phyloP scores from a whole-genome alignment of 345 rosid species.

The Populus deltoides region DNA sequence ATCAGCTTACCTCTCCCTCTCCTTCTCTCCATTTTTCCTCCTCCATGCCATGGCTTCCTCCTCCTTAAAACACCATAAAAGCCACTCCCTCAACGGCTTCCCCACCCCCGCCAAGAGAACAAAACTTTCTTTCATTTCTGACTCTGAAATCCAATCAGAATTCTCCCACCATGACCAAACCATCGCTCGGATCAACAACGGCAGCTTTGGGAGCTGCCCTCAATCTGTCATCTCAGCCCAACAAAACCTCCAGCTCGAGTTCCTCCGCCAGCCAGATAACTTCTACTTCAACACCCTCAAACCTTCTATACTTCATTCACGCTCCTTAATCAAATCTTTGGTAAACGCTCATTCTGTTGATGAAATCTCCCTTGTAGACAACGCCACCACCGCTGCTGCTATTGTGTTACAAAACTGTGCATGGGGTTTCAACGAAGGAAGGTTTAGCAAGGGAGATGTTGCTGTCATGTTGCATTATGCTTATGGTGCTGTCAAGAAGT shows the following conservation, averaged over 20 bases:
- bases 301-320: conserved; percentile 50
- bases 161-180: conserved; percentile 73
- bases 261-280: conserved; percentile 69
- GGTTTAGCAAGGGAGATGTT: conserved; percentile 60
- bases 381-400: conserved; percentile 91
- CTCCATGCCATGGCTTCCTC: background rate
- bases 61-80: conserved; percentile 30
- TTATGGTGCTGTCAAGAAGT: conserved; percentile 80
- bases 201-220: conserved; percentile 90
- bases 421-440: conserved; percentile 69
- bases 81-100: conserved; percentile 13
- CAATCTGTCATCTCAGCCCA: conserved; percentile 62
- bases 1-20: background rate
- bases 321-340: conserved; percentile 44
- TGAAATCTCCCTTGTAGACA: conserved; percentile 84
- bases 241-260: conserved; percentile 58
- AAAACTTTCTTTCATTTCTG: conserved; percentile 35
- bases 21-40: background rate
- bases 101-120: conserved; percentile 36
- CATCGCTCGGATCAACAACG: conserved; percentile 80
- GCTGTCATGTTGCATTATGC: conserved; percentile 90
- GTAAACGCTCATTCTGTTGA: conserved; percentile 71
- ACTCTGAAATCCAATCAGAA: conserved; percentile 53
- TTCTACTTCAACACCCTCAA: conserved; percentile 66
- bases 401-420: conserved; percentile 70